Conservation (phyloP, 2,329 filamentous ascomycete genomes). For the Ophiocordyceps robertsii region DNA sequence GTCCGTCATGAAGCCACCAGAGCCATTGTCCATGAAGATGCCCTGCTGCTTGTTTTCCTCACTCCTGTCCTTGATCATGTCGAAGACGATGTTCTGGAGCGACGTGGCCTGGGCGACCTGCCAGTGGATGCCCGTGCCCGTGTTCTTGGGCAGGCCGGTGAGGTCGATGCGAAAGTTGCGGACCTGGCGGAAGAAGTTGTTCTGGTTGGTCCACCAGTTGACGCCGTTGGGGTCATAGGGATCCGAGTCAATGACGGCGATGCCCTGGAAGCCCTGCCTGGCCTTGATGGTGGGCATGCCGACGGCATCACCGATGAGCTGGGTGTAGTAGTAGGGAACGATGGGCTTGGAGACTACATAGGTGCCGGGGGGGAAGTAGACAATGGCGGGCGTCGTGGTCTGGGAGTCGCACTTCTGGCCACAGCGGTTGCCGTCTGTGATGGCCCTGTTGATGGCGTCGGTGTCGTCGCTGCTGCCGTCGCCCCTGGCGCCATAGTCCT, state of each 20-base stretch:
- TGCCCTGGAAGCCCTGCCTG: slow-evolving; percentile 58
- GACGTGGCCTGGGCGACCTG: slow-evolving; percentile 75
- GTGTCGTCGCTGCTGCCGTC: slow-evolving; percentile 68
- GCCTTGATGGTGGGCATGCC: slow-evolving; percentile 65
- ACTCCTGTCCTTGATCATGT: slow-evolving; percentile 57
- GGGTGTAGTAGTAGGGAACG: slow-evolving; percentile 82
- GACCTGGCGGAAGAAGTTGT: slow-evolving; percentile 74
- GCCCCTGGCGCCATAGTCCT: slow-evolving; percentile 61
- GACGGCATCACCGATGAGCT: slow-evolving; percentile 72
- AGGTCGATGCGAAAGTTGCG: slow-evolving; percentile 74
- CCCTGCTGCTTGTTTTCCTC: slow-evolving; percentile 57
- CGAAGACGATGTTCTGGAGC: slow-evolving; percentile 69
- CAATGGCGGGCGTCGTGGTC: slow-evolving; percentile 70
- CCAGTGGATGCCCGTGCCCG: slow-evolving; percentile 67
- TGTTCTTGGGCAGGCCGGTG: slow-evolving; percentile 44
- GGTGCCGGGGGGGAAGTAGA: slow-evolving; percentile 85
- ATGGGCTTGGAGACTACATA: slow-evolving; percentile 73
- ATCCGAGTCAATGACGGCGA: slow-evolving; percentile 80
- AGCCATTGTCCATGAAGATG: slow-evolving; percentile 77
- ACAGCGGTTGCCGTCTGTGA: slow-evolving; percentile 67
- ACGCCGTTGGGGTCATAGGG: slow-evolving; percentile 58
- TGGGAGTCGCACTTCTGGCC: slow-evolving; percentile 69
- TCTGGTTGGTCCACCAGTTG: slow-evolving; percentile 72
- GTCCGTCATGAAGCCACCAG: slow-evolving; percentile 73
- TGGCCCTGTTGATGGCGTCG: slow-evolving; percentile 72